These are phyloP conservation scores for Colletotrichum caudatum DNA, from an alignment of 2,329 filamentous ascomycete species.

Conservation along the genomic window DNA sequence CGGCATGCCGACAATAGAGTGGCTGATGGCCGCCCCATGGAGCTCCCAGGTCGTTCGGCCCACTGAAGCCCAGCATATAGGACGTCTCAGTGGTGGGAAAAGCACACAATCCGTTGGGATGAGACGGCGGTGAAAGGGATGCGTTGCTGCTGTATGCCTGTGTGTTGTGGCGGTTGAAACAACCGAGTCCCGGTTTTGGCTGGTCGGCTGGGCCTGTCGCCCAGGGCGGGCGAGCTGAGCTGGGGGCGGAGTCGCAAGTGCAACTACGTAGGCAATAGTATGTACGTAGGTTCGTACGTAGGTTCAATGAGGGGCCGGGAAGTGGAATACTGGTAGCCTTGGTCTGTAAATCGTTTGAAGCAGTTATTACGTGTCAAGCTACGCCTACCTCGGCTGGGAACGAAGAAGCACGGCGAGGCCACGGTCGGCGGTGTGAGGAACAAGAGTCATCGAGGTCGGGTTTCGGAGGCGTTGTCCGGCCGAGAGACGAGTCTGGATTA, in stretches of 20 bases:
- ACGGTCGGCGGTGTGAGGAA: constrained; percentile 1
- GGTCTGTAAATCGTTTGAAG: neutral
- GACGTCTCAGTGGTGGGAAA: constrained; percentile 6
- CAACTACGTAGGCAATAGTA: constrained; percentile 5
- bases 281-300: constrained; percentile 16
- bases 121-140: constrained; percentile 36
- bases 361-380: neutral
- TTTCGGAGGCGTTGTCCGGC: neutral
- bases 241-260: constrained; percentile 8
- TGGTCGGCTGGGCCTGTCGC: constrained; percentile 20
- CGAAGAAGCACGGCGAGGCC: constrained; percentile 23
- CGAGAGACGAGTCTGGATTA: neutral
- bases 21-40: constrained; percentile 19
- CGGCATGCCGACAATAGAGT: constrained; percentile 27
- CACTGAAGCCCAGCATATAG: neutral
- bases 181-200: constrained; percentile 35
- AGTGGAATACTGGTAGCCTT: neutral
- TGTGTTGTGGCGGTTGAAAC: constrained; percentile 33
- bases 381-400: constrained; percentile 1
- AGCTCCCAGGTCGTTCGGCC: constrained; percentile 7
- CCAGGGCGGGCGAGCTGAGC: constrained; percentile 16
- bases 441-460: neutral
- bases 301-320: constrained; percentile 7
- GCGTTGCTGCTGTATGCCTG: constrained; percentile 11
- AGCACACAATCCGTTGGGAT: constrained; percentile 7